Percentiles rank a stretch among this genome's conserved stretches.
These are phyloP conservation scores for Solanum ossicruentum DNA, from an alignment of 257 asterid genomes.

Conservation along the genomic window DNA sequence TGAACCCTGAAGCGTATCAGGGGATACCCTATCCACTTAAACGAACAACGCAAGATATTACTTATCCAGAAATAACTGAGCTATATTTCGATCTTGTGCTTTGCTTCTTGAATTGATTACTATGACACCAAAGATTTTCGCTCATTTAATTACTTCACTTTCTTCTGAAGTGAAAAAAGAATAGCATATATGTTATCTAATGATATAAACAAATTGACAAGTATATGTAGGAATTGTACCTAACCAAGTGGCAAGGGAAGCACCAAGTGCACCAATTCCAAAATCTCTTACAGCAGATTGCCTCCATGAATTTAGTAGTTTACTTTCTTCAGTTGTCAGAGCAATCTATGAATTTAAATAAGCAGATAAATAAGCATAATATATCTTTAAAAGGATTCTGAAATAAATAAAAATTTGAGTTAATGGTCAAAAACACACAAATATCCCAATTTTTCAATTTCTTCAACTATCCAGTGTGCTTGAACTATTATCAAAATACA, in stretches of 20 bases:
- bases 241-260: slow-evolving; percentile 35
- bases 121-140: background rate
- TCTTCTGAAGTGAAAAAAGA: background rate
- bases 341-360: slow-evolving; percentile 21
- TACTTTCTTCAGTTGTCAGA: slow-evolving; percentile 39
- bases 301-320: slow-evolving; percentile 19
- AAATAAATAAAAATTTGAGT: background rate
- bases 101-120: background rate
- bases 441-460: background rate
- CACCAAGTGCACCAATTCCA: slow-evolving; percentile 24
- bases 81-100: background rate
- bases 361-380: background rate
- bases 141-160: background rate
- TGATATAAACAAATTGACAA: background rate
- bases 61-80: background rate
- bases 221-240: slow-evolving; percentile 25
- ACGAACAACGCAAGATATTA: background rate
- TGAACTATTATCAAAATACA: background rate
- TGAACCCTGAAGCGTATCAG: background rate
- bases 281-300: slow-evolving; percentile 23
- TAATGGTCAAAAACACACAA: background rate
- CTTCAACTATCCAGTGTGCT: background rate
- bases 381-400: background rate
- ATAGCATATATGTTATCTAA: background rate
- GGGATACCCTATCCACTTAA: background rate